Percentiles rank a stretch among this genome's conserved stretches.
These are phyloP conservation scores for Candida albicans DNA, from an alignment of 1,139 yeast genomes.

Conservation along the genomic window DNA sequence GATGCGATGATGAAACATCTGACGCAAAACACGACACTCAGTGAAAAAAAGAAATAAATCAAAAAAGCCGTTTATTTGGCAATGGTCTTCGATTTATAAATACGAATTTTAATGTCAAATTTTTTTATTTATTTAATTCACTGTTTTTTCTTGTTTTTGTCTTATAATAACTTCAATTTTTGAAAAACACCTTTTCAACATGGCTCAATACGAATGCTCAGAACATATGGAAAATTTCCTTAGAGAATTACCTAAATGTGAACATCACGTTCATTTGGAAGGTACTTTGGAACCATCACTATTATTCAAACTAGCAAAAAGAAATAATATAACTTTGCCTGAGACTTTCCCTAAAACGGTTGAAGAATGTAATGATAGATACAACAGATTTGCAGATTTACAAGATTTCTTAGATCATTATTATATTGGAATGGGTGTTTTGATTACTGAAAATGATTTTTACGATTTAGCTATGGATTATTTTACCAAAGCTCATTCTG, in stretches of 20 bases:
- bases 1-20: background rate
- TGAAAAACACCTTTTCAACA: background rate
- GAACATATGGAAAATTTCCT: slow-evolving; percentile 42
- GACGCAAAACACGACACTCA: no score
- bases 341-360: slow-evolving; percentile 54
- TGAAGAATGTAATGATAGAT: slow-evolving; percentile 56
- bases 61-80: background rate
- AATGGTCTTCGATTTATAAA: no score
- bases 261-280: slow-evolving; percentile 78
- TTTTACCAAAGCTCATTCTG: slow-evolving; percentile 57
- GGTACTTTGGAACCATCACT: slow-evolving; percentile 77
- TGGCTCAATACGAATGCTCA: slow-evolving; percentile 16
- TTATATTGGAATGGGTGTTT: slow-evolving; percentile 75
- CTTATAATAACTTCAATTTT: background rate
- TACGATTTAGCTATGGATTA: slow-evolving; percentile 76
- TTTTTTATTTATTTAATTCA: background rate
- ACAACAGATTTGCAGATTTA: slow-evolving; percentile 59
- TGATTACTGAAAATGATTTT: slow-evolving; percentile 63
- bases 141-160: background rate
- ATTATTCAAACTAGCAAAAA: slow-evolving; percentile 61
- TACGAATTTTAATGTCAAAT: no score
- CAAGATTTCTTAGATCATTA: slow-evolving; percentile 78
- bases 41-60: background rate
- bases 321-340: slow-evolving; percentile 59
- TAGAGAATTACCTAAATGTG: slow-evolving; percentile 74